Percentiles rank a stretch among this genome's conserved stretches.
Evolutionary conservation across 2,329 filamentous ascomycete species (phyloP).

Genomic region (Colletotrichum musicola): DNA sequence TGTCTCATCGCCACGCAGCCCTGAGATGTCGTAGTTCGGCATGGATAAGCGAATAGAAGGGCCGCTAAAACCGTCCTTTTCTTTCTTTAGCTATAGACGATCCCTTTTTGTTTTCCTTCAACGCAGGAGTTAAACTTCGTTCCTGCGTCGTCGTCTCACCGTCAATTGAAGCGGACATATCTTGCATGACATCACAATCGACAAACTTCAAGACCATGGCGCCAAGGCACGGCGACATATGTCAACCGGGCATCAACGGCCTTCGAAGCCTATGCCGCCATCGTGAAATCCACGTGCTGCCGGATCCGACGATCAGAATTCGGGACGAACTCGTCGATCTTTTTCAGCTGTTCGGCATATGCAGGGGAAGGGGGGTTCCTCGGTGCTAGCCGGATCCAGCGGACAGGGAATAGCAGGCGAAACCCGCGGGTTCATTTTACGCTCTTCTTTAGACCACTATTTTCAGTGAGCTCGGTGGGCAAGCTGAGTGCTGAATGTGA

Average conservation of each 20-base stretch:
- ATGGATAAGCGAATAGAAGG: neutral
- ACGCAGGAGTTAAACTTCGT: too few species aligned
- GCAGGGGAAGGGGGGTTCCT: neutral
- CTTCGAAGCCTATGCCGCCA: too few species aligned
- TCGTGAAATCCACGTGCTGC: neutral
- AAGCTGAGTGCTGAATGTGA: neutral
- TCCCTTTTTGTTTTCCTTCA: too few species aligned
- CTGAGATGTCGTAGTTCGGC: neutral
- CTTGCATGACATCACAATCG: too few species aligned
- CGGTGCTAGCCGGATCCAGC: conserved; percentile 7
- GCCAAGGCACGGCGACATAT: too few species aligned
- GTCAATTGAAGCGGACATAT: too few species aligned
- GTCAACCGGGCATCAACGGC: too few species aligned
- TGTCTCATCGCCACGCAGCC: neutral
- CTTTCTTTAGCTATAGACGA: too few species aligned
- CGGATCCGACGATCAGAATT: neutral
- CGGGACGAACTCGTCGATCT: neutral
- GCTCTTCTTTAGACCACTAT: neutral
- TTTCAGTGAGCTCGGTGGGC: conserved; percentile 14
- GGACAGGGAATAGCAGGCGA: neutral
- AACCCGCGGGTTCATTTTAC: too few species aligned
- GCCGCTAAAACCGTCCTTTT: neutral
- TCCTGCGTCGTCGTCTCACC: too few species aligned
- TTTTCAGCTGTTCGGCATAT: too few species aligned
- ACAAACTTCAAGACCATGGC: too few species aligned